Conservation (phyloP, 257 asterid species). For the Petrea volubilis region DNA sequence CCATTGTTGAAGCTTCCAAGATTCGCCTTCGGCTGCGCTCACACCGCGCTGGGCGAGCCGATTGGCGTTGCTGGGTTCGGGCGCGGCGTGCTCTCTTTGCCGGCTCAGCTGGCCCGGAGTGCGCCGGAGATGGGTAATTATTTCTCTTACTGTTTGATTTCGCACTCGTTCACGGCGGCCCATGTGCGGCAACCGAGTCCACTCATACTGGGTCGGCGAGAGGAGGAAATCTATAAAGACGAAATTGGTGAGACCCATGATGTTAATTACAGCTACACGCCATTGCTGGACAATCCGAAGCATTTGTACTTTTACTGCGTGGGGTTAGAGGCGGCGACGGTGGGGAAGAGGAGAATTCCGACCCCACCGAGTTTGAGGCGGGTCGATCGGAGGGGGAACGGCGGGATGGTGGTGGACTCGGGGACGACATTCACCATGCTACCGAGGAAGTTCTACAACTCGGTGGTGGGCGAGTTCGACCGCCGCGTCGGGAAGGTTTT, state of each 20-base stretch:
- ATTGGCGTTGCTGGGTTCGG: slow-evolving; percentile 97
- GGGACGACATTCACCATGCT: slow-evolving; percentile 92
- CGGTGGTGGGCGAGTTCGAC: slow-evolving; percentile 50
- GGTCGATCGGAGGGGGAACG: slow-evolving; percentile 68
- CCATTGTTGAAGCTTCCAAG: slow-evolving; percentile 43
- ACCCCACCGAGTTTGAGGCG: slow-evolving; percentile 58
- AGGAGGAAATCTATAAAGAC: not conserved
- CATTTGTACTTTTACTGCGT: slow-evolving; percentile 72
- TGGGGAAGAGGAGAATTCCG: slow-evolving; percentile 48
- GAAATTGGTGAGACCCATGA: not conserved
- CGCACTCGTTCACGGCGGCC: slow-evolving; percentile 54
- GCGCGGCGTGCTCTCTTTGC: slow-evolving; percentile 73
- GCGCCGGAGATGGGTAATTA: slow-evolving; percentile 75
- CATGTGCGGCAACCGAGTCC: slow-evolving; percentile 63
- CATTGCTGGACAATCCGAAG: slow-evolving; percentile 76
- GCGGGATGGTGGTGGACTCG: slow-evolving; percentile 98
- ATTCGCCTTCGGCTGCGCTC: slow-evolving; percentile 89
- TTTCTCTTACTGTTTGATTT: slow-evolving; percentile 79
- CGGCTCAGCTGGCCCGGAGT: slow-evolving; percentile 65
- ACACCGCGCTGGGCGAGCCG: slow-evolving; percentile 80
- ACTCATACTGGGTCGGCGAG: slow-evolving; percentile 68
- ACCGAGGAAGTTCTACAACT: slow-evolving; percentile 54
- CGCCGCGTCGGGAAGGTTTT: slow-evolving; percentile 38
- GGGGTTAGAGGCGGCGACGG: slow-evolving; percentile 61
- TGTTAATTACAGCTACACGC: slow-evolving; percentile 55